A percentile compares a stretch with the other conserved stretches of the same genome.
Conservation (phyloP, 805 yeast species). For the Wickerhamiella cacticola region DNA sequence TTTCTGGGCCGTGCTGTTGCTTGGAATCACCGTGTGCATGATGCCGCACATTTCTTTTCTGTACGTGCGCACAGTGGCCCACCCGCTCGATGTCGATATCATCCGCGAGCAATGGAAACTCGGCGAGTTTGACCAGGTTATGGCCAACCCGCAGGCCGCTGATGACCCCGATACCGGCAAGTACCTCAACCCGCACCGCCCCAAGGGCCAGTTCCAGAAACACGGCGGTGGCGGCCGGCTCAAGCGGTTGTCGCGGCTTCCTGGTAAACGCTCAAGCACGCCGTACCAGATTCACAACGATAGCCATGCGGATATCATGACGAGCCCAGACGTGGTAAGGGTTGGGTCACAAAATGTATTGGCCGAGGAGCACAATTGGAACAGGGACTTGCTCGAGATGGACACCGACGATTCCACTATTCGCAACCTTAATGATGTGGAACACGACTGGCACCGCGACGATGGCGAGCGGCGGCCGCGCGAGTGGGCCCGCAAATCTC, state of each 20-base stretch:
- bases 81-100: constrained; percentile 58
- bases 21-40: constrained; percentile 43
- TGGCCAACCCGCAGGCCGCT: constrained; percentile 25
- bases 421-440: neutral
- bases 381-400: neutral
- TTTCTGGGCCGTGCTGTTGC: constrained; percentile 53
- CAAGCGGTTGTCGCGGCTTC: constrained; percentile 7
- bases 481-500: constrained; percentile 14
- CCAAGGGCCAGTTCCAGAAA: constrained; percentile 6
- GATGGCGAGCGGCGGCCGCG: constrained; percentile 10
- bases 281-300: constrained; percentile 20
- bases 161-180: constrained; percentile 25
- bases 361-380: constrained; percentile 21
- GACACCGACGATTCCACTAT: neutral
- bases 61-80: constrained; percentile 38
- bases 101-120: constrained; percentile 47
- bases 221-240: constrained; percentile 12
- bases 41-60: constrained; percentile 51
- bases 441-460: neutral
- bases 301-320: constrained; percentile 18
- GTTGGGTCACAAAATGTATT: constrained; percentile 17
- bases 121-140: constrained; percentile 38
- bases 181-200: constrained; percentile 24
- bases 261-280: constrained; percentile 14
- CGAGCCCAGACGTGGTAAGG: constrained; percentile 21